These are phyloP conservation scores for Hanseniaspora lachancei DNA, from an alignment of 805 yeast species.

Conservation along the genomic window DNA sequence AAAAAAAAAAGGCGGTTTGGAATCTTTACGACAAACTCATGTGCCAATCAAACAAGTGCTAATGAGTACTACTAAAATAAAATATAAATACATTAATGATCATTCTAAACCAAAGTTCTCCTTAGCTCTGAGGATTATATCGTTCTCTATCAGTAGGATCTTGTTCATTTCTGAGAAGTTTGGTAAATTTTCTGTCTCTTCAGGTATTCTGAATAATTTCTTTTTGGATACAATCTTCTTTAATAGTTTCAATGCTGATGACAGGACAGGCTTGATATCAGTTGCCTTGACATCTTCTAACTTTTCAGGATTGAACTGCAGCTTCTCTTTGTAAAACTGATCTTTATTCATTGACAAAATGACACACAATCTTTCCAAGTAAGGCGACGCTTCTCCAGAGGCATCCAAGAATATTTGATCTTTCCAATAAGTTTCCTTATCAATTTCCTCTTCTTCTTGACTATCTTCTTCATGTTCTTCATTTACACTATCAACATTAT, in stretches of 20 bases:
- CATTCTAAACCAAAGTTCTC: slow-evolving; percentile 3
- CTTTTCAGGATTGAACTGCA: not conserved
- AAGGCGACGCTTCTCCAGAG: slow-evolving; percentile 2
- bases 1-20: too few relatives aligned
- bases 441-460: slow-evolving; percentile 1
- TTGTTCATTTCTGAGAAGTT: slow-evolving; percentile 1
- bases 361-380: slow-evolving; percentile 4
- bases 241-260: slow-evolving; percentile 1
- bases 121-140: slow-evolving; percentile 3
- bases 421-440: slow-evolving; percentile 6
- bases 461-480: slow-evolving; percentile 4
- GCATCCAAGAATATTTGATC: slow-evolving; percentile 9
- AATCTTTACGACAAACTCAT: too few relatives aligned
- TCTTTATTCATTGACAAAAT: slow-evolving; percentile 7
- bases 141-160: slow-evolving; percentile 9
- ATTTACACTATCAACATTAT: not conserved
- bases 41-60: not conserved
- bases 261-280: slow-evolving; percentile 6
- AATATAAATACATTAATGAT: not conserved
- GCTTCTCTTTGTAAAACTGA: not conserved
- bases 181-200: not conserved
- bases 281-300: slow-evolving; percentile 7
- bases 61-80: not conserved
- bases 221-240: slow-evolving; percentile 2
- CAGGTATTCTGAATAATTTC: slow-evolving; percentile 7